These are phyloP conservation scores for Davidsoniella virescens DNA, from an alignment of 2,329 filamentous ascomycete species.

Conservation along the genomic window DNA sequence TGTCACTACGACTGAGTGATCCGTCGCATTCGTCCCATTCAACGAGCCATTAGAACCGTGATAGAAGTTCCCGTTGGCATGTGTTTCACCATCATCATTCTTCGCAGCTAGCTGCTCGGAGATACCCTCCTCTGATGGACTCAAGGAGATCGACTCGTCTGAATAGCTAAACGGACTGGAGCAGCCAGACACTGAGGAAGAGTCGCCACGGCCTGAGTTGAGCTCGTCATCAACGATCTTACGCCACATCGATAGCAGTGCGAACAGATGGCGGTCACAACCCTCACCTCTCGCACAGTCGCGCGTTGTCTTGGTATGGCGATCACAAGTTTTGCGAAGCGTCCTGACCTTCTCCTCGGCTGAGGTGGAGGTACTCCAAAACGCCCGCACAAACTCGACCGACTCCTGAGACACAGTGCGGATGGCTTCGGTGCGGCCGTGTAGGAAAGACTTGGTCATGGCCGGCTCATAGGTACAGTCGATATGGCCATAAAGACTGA, in stretches of 20 bases:
- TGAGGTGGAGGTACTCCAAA: conserved; percentile 76
- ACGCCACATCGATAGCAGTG: conserved; percentile 90
- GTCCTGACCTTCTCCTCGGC: conserved; percentile 71
- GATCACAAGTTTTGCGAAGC: conserved; percentile 66
- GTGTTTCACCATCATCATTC: too few relatives aligned
- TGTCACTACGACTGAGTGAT: neutral
- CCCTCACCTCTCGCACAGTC: conserved; percentile 82
- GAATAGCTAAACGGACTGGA: conserved; percentile 1
- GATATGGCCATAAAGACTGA: conserved; percentile 81
- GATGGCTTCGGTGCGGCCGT: conserved; percentile 89
- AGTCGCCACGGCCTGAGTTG: conserved; percentile 37
- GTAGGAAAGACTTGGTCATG: conserved; percentile 90
- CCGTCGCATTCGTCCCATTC: neutral
- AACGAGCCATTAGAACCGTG: neutral
- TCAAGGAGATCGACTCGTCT: neutral
- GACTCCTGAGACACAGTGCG: conserved; percentile 70
- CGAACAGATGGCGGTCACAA: conserved; percentile 85
- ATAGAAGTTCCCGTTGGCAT: conserved; percentile 14
- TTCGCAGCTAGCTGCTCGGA: too few relatives aligned
- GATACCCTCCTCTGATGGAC: neutral
- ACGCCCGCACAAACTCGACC: conserved; percentile 77
- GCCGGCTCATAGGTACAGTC: conserved; percentile 96
- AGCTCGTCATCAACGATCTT: conserved; percentile 62
- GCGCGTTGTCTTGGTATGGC: conserved; percentile 63
- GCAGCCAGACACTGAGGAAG: conserved; percentile 38